Evolutionary conservation across 805 yeast genomes (phyloP).

Genomic region (Kazachstania africana): DNA sequence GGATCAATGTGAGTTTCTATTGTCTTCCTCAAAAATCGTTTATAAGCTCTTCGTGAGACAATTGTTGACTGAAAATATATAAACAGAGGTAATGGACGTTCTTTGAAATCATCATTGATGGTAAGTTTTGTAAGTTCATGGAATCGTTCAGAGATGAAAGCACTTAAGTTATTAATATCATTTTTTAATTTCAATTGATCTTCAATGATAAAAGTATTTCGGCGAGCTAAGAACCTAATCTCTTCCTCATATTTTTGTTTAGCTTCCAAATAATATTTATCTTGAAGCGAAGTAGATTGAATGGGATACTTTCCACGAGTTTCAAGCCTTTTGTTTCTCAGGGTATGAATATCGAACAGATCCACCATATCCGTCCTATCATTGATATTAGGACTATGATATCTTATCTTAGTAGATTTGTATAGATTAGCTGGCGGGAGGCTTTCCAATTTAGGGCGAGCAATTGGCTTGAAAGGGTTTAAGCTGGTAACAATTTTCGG

Average conservation of each 20-base stretch:
- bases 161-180: slow-evolving; percentile 13
- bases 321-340: too few relatives aligned
- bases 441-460: too few relatives aligned
- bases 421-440: background rate
- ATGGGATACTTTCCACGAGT: too few relatives aligned
- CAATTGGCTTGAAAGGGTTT: slow-evolving; percentile 29
- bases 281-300: too few relatives aligned
- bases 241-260: too few relatives aligned
- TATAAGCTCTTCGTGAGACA: slow-evolving; percentile 9
- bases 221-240: slow-evolving; percentile 8
- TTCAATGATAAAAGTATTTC: slow-evolving; percentile 19
- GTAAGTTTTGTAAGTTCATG: slow-evolving; percentile 13
- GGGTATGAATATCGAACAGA: too few relatives aligned
- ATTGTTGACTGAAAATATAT: slow-evolving; percentile 18
- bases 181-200: slow-evolving; percentile 15
- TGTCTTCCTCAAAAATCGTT: slow-evolving; percentile 10
- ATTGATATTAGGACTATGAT: slow-evolving; percentile 24
- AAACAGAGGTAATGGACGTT: slow-evolving; percentile 13
- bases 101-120: slow-evolving; percentile 12
- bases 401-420: slow-evolving; percentile 15
- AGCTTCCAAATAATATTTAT: too few relatives aligned
- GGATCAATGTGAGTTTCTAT: slow-evolving; percentile 17
- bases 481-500: slow-evolving; percentile 26
- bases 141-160: slow-evolving; percentile 15
- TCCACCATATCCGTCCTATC: slow-evolving; percentile 21